Percentiles rank a stretch among this genome's conserved stretches.
These are phyloP conservation scores for Suillus decipiens DNA, from an alignment of 768 basidiomycete species.

Conservation along the genomic window DNA sequence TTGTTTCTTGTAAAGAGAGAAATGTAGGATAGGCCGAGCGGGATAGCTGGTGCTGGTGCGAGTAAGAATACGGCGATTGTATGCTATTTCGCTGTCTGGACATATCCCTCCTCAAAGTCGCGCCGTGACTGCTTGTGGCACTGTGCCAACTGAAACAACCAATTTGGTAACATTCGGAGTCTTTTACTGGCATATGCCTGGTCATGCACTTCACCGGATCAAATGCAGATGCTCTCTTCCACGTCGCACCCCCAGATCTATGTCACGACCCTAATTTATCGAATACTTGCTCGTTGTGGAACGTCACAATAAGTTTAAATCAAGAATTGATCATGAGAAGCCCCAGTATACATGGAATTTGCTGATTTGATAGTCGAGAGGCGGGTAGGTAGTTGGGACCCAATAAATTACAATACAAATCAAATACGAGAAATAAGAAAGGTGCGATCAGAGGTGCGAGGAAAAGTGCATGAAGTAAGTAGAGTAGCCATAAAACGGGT, in stretches of 20 bases:
- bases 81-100: slow-evolving; percentile 23
- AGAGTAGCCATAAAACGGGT: neutral
- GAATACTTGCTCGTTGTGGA: neutral
- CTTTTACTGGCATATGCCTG: neutral
- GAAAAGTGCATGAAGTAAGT: slow-evolving; percentile 9
- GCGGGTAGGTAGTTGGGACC: neutral
- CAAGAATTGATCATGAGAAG: neutral
- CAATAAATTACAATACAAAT: slow-evolving; percentile 14
- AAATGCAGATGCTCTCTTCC: neutral
- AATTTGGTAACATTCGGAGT: slow-evolving; percentile 1
- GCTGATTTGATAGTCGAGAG: neutral
- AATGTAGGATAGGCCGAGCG: slow-evolving; percentile 69
- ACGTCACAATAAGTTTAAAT: neutral
- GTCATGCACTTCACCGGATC: neutral
- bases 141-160: neutral
- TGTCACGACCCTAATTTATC: neutral
- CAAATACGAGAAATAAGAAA: slow-evolving; percentile 14
- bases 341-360: neutral
- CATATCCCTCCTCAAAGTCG: slow-evolving; percentile 20
- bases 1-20: slow-evolving; percentile 61
- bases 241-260: neutral
- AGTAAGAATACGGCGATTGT: slow-evolving; percentile 26
- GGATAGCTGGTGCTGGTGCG: slow-evolving; percentile 35
- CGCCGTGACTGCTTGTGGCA: neutral
- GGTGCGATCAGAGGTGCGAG: neutral